Evolutionary conservation across 2,329 filamentous ascomycete genomes (phyloP).

Genomic region (Pezicula neosporulosa): DNA sequence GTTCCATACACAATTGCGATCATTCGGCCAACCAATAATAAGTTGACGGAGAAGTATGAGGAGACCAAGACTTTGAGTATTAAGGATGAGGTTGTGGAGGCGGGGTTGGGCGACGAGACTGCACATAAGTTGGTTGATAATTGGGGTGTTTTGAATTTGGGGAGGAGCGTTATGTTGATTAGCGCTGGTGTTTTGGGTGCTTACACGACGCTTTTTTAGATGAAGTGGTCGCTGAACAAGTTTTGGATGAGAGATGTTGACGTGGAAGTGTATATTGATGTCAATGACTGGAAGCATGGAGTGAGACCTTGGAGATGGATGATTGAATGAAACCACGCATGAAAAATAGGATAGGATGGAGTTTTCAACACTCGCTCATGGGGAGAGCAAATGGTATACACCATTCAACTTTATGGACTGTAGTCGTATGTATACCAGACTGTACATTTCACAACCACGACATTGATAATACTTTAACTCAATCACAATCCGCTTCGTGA

Average conservation of each 20-base stretch:
- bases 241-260: background rate
- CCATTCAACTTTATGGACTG: too few relatives aligned
- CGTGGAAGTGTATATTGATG: background rate
- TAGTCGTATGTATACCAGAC: too few relatives aligned
- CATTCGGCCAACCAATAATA: slow-evolving; percentile 44
- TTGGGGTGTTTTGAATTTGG: slow-evolving; percentile 52
- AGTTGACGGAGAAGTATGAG: slow-evolving; percentile 41
- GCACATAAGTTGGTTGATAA: slow-evolving; percentile 49
- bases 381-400: too few relatives aligned
- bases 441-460: too few relatives aligned
- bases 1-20: slow-evolving; percentile 49
- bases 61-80: slow-evolving; percentile 32
- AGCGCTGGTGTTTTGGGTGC: slow-evolving; percentile 26
- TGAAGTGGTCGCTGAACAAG: background rate
- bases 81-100: slow-evolving; percentile 34
- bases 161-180: slow-evolving; percentile 30
- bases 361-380: too few relatives aligned
- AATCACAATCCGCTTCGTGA: too few relatives aligned
- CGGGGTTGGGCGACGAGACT: slow-evolving; percentile 38
- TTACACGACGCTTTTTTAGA: slow-evolving; percentile 2
- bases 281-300: too few relatives aligned
- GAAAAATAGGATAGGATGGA: too few relatives aligned
- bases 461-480: too few relatives aligned
- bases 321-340: too few relatives aligned
- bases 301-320: too few relatives aligned